Conservation (phyloP, 345 rosid genomes). For the Brassica carinata region DNA sequence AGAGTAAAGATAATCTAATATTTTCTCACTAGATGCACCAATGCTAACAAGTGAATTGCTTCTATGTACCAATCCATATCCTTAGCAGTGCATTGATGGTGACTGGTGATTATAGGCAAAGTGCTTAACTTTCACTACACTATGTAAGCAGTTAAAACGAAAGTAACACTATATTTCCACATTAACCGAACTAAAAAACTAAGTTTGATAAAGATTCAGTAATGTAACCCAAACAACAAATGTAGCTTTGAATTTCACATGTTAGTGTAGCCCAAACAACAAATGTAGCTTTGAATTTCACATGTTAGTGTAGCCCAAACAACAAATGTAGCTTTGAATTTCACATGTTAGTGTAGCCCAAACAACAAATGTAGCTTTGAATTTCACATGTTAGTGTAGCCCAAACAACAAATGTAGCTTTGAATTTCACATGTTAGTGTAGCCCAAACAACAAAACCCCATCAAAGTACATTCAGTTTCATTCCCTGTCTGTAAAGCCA, state of each 20-base stretch:
- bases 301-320: too few relatives aligned
- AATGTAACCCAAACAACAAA: not conserved
- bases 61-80: slow-evolving; percentile 1
- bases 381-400: too few relatives aligned
- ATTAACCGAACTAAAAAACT: not conserved
- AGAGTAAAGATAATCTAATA: not conserved
- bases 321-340: too few relatives aligned
- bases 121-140: not conserved
- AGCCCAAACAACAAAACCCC: too few relatives aligned
- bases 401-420: too few relatives aligned
- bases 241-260: too few relatives aligned
- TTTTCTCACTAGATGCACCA: not conserved
- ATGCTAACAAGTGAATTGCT: not conserved
- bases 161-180: not conserved
- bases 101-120: not conserved
- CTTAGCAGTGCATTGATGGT: not conserved
- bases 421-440: too few relatives aligned
- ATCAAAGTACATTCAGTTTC: not conserved
- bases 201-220: too few relatives aligned
- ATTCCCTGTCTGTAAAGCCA: not conserved
- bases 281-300: too few relatives aligned
- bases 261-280: not conserved
- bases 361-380: too few relatives aligned
- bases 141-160: not conserved
- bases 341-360: too few relatives aligned